Percentiles rank a stretch among this genome's conserved stretches.
Conservation (phyloP, 2,329 filamentous ascomycete genomes). For the Fusarium sp. region DNA sequence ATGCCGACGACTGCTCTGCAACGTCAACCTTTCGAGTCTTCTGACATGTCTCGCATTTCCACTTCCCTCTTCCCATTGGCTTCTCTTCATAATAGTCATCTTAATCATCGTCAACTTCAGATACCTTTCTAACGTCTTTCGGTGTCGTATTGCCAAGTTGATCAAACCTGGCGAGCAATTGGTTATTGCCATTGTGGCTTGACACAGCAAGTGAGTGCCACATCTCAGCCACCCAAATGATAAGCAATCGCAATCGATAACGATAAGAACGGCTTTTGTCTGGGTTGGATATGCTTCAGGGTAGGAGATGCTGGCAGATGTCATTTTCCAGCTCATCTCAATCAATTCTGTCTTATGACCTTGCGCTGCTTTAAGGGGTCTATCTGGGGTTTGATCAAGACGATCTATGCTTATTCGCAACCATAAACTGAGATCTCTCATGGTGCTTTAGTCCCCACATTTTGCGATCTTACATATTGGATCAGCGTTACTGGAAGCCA, state of each 20-base stretch:
- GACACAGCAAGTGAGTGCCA: background rate
- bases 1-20: background rate
- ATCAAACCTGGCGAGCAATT: accelerated
- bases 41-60: accelerated
- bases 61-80: accelerated
- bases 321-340: background rate
- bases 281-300: background rate
- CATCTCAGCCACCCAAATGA: background rate
- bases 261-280: background rate
- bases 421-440: background rate
- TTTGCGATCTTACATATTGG: accelerated
- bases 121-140: too few species aligned
- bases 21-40: background rate
- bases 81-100: accelerated
- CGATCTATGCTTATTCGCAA: background rate
- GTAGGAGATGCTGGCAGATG: background rate
- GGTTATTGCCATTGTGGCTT: background rate
- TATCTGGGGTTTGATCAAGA: accelerated
- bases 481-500: accelerated
- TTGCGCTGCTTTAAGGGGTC: background rate
- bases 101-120: accelerated
- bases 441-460: too few species aligned
- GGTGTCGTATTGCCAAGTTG: background rate
- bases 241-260: background rate
- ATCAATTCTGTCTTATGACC: background rate